Evolutionary conservation across 2,329 filamentous ascomycete species (phyloP).

Genomic region (Colletotrichum truncatum): DNA sequence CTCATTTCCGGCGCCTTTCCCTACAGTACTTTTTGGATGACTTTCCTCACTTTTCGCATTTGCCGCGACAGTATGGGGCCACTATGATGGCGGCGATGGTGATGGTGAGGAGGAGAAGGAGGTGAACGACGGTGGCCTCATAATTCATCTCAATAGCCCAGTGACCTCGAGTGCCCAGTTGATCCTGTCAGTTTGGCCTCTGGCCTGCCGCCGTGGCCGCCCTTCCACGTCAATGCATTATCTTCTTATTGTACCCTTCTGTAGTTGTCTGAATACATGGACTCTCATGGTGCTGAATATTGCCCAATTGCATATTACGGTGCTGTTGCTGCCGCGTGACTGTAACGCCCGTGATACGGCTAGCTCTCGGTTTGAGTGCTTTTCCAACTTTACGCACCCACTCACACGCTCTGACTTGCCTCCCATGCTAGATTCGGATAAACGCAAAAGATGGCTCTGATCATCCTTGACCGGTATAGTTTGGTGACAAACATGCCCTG

Average conservation of each 20-base stretch:
- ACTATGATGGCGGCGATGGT: slow-evolving; percentile 12
- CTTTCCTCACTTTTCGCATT: neutral
- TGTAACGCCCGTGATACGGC: neutral
- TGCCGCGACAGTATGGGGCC: neutral
- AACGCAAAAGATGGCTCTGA: slow-evolving; percentile 19
- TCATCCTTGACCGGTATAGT: neutral
- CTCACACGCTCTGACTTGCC: neutral
- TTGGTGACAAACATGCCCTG: slow-evolving; percentile 24
- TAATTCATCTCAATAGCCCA: neutral
- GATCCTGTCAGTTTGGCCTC: slow-evolving; percentile 6
- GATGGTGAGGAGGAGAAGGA: too few relatives aligned
- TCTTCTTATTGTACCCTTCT: too few relatives aligned
- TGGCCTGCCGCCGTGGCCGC: neutral
- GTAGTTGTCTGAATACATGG: neutral
- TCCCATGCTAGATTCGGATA: slow-evolving; percentile 23
- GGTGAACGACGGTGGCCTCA: too few relatives aligned
- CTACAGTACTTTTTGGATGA: too few relatives aligned
- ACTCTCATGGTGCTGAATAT: neutral
- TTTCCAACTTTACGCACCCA: neutral
- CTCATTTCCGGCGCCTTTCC: neutral
- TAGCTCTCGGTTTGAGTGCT: slow-evolving; percentile 5
- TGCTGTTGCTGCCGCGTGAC: neutral
- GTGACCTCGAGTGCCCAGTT: neutral
- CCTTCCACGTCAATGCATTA: neutral
- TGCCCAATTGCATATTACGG: slow-evolving; percentile 13